Evolutionary conservation across 2,329 filamentous ascomycete genomes (phyloP).

Genomic region (Pseudogymnoascus sp.): DNA sequence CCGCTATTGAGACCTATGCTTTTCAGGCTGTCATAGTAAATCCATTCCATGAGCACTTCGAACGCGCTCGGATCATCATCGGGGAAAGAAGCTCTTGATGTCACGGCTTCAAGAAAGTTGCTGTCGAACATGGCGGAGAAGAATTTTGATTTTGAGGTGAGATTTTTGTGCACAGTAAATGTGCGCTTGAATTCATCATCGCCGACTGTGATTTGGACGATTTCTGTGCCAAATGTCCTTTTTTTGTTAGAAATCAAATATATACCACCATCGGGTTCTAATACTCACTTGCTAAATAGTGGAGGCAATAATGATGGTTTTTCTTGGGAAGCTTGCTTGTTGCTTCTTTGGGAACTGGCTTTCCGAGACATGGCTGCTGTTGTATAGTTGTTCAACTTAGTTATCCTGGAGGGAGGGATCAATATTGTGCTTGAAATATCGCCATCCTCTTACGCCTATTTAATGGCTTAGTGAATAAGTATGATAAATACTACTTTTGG

Average conservation of each 20-base stretch:
- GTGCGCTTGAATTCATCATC: not conserved
- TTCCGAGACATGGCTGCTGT: not conserved
- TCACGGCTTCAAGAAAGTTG: conserved; percentile 13
- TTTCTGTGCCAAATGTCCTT: not conserved
- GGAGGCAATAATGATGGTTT: not conserved
- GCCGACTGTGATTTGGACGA: not conserved
- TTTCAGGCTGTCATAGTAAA: conserved; percentile 13
- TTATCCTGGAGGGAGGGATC: not conserved
- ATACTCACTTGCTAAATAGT: not conserved
- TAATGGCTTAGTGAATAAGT: not conserved
- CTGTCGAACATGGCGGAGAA: conserved; percentile 19
- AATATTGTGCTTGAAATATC: not conserved
- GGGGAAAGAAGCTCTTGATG: conserved; percentile 10
- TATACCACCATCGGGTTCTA: not conserved
- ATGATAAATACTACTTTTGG: not conserved
- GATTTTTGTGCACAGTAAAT: conserved; percentile 13
- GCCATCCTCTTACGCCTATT: not conserved
- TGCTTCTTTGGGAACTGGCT: not conserved
- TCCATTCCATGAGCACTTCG: conserved; percentile 14
- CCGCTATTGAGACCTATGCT: not conserved
- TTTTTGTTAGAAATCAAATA: not conserved
- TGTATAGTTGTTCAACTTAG: not conserved
- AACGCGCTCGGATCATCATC: conserved; percentile 15
- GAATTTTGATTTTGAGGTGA: conserved; percentile 12
- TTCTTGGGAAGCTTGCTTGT: not conserved